Percentiles rank a stretch among this genome's conserved stretches.
phyloP scores from a whole-genome alignment of 1,284 basidiomycete genomes.

The Ustilago trichophora region DNA sequence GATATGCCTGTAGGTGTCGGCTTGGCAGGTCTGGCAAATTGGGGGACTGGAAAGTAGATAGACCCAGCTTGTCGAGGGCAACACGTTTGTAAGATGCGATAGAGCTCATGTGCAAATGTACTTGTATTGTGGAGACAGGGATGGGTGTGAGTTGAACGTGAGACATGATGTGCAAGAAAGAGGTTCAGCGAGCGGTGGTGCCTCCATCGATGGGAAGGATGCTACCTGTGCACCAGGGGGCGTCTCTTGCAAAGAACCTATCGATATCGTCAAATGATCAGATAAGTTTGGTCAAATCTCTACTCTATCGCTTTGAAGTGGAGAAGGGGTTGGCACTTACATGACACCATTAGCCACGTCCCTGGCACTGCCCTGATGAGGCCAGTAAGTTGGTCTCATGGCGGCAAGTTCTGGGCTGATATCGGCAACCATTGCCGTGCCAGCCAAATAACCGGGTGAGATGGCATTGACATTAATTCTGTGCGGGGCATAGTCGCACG shows the following conservation, averaged over 20 bases:
- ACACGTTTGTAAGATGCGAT: no score
- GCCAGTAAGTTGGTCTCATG: constrained; percentile 36
- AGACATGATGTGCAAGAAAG: not conserved
- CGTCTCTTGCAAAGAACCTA: constrained; percentile 42
- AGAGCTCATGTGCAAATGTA: no score
- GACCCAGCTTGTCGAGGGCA: no score
- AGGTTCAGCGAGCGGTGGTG: constrained; percentile 39
- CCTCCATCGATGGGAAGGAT: constrained; percentile 48
- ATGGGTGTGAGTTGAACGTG: no score
- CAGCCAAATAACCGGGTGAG: constrained; percentile 34
- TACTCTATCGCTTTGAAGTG: not conserved
- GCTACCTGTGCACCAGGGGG: constrained; percentile 45
- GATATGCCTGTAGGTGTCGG: constrained; percentile 48
- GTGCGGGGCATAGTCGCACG: constrained; percentile 42
- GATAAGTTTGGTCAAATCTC: no score
- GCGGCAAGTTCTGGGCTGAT: constrained; percentile 26
- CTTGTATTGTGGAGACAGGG: no score
- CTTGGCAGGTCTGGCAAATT: constrained; percentile 34
- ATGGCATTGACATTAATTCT: constrained; percentile 51
- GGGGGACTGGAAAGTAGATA: constrained; percentile 39
- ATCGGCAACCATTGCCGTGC: constrained; percentile 41
- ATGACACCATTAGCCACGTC: constrained; percentile 45
- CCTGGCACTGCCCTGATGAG: constrained; percentile 34
- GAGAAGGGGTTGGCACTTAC: no score
- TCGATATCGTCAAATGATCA: no score